A percentile compares a stretch with the other conserved stretches of the same genome.
Conservation (phyloP, 208 protist species). For the Leishmania lainsoni region DNA sequence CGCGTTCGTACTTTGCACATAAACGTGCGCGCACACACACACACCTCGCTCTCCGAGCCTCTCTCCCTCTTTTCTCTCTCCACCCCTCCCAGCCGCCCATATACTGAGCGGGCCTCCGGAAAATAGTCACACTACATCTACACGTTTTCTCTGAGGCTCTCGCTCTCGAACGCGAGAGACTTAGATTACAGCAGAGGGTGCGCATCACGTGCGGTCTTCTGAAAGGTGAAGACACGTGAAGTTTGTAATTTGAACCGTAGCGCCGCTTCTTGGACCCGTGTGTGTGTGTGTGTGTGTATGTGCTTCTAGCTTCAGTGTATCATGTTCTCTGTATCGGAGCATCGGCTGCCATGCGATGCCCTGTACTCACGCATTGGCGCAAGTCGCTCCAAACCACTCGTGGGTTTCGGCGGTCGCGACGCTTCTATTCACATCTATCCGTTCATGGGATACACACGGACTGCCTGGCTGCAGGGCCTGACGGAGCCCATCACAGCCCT, state of each 20-base stretch:
- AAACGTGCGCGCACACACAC: neutral
- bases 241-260: constrained; percentile 2
- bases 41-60: neutral
- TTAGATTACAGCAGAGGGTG: neutral
- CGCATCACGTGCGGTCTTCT: neutral
- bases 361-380: constrained; percentile 61
- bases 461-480: constrained; percentile 58
- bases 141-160: neutral
- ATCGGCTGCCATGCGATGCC: constrained; percentile 71
- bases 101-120: neutral
- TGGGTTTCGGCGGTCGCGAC: constrained; percentile 73
- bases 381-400: constrained; percentile 55
- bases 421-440: constrained; percentile 63
- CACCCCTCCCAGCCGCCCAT: neutral
- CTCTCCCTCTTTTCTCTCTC: neutral
- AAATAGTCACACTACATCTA: neutral
- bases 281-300: neutral
- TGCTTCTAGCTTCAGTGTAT: neutral
- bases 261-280: neutral
- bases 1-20: neutral
- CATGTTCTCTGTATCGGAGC: constrained; percentile 37
- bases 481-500: constrained; percentile 60
- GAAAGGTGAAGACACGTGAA: neutral
- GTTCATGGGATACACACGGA: constrained; percentile 55
- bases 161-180: neutral